Conservation (phyloP, 805 yeast species). For the Candida xyloterini region DNA sequence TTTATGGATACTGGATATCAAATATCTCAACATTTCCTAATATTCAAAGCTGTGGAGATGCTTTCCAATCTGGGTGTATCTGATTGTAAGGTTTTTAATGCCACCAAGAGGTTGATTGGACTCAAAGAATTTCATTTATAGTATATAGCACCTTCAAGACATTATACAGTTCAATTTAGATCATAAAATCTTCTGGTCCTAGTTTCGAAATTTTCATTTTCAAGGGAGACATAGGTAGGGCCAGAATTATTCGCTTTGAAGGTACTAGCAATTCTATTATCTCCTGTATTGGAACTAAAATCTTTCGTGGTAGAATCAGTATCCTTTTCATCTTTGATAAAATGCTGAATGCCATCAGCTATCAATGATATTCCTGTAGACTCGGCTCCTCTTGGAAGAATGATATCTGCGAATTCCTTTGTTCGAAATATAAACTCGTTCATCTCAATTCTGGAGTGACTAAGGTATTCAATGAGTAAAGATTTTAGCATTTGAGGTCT, state of each 20-base stretch:
- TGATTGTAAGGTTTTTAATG: background rate
- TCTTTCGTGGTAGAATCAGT: background rate
- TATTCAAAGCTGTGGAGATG: background rate
- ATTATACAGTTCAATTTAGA: conserved; percentile 13
- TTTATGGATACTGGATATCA: background rate
- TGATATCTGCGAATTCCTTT: conserved; percentile 68
- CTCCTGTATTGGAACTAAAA: background rate
- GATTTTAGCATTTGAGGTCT: conserved; percentile 28
- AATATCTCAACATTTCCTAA: background rate
- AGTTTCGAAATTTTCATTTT: conserved; percentile 27
- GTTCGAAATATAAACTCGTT: conserved; percentile 63
- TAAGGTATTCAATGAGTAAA: conserved; percentile 48
- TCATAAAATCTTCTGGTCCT: conserved; percentile 29
- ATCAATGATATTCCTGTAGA: conserved; percentile 53
- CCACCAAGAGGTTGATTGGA: background rate
- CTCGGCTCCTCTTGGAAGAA: conserved; percentile 71
- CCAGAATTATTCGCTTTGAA: conserved; percentile 3
- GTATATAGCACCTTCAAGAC: background rate
- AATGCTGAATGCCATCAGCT: conserved; percentile 58
- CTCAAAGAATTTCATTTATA: background rate
- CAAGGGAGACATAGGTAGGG: conserved; percentile 28
- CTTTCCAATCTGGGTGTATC: background rate
- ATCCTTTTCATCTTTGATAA: conserved; percentile 21
- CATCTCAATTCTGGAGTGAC: conserved; percentile 62
- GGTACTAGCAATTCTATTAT: background rate